These are phyloP conservation scores for Chlorella sp. DNA, from an alignment of 139 green algal species.

Conservation along the genomic window DNA sequence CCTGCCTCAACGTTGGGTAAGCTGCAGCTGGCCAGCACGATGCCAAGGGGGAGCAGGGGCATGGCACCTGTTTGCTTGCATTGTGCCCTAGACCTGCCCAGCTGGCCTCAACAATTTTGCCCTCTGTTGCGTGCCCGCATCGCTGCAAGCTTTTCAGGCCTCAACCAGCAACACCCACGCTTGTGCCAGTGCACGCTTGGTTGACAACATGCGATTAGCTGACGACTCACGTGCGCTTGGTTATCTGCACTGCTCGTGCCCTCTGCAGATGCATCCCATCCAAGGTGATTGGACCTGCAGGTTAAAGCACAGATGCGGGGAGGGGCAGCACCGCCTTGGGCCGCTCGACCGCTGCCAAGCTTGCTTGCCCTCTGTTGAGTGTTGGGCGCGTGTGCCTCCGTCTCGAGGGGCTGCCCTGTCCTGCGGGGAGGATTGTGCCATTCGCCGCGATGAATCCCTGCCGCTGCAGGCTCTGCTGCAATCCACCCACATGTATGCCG, in stretches of 20 bases:
- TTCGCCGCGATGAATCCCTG: neutral
- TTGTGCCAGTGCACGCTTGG: too few species aligned
- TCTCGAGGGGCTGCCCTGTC: neutral
- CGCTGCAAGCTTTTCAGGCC: too few species aligned
- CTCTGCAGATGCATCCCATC: slow-evolving; percentile 30
- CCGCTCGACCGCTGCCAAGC: neutral
- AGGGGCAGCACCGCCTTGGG: neutral
- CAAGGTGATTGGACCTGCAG: neutral
- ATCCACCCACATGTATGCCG: slow-evolving; percentile 93
- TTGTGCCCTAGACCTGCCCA: too few species aligned
- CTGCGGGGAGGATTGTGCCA: neutral
- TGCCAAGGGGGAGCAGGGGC: neutral
- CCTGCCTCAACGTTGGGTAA: slow-evolving; percentile 99
- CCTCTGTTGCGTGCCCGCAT: too few species aligned
- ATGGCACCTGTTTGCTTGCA: neutral
- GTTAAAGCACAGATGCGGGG: neutral
- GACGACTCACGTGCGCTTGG: neutral
- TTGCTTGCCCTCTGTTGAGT: neutral
- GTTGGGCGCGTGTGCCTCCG: neutral
- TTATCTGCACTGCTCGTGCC: neutral
- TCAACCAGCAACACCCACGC: neutral
- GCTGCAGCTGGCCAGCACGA: slow-evolving; percentile 91
- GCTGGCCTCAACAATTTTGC: too few species aligned
- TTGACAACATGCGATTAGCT: neutral
- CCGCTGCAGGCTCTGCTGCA: slow-evolving; percentile 90